Evolutionary conservation across 2,329 filamentous ascomycete genomes (phyloP).

Genomic region (Aureobasidium uvarum): DNA sequence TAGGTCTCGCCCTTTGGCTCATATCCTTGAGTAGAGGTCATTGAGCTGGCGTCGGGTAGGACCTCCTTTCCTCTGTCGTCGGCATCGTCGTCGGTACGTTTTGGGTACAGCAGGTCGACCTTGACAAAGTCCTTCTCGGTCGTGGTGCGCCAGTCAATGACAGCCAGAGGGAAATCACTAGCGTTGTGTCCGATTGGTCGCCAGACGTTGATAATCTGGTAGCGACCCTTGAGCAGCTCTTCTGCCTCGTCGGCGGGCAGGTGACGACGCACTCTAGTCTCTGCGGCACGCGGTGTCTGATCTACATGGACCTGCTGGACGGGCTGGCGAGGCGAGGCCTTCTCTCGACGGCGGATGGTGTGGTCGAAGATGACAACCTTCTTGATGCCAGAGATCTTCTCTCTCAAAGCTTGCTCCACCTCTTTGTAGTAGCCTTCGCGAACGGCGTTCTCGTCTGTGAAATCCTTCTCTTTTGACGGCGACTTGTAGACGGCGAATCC

Average conservation of each 20-base stretch:
- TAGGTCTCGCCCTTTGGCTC: slow-evolving; percentile 64
- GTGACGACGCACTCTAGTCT: slow-evolving; percentile 61
- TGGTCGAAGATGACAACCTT: slow-evolving; percentile 71
- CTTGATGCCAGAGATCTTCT: slow-evolving; percentile 55
- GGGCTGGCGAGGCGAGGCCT: slow-evolving; percentile 59
- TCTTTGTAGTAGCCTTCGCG: slow-evolving; percentile 60
- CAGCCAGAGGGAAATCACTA: slow-evolving; percentile 65
- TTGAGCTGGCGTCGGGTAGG: slow-evolving; percentile 50
- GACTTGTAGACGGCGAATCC: slow-evolving; percentile 57
- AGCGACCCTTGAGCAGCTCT: slow-evolving; percentile 56
- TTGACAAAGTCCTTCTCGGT: slow-evolving; percentile 57
- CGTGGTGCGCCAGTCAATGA: slow-evolving; percentile 64
- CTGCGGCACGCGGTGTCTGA: slow-evolving; percentile 64
- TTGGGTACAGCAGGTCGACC: slow-evolving; percentile 63
- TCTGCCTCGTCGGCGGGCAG: slow-evolving; percentile 56
- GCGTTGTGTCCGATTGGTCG: slow-evolving; percentile 63
- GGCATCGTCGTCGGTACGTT: slow-evolving; percentile 39
- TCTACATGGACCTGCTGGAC: slow-evolving; percentile 71
- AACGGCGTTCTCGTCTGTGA: slow-evolving; percentile 57
- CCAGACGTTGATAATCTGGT: slow-evolving; percentile 71
- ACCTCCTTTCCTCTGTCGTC: slow-evolving; percentile 60
- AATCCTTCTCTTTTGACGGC: slow-evolving; percentile 55
- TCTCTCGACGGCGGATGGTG: slow-evolving; percentile 60
- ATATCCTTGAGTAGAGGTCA: slow-evolving; percentile 58
- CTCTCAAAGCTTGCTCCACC: slow-evolving; percentile 57